Conservation (phyloP, 2,329 filamentous ascomycete genomes). For the Mycosphaerelloides madeirae region DNA sequence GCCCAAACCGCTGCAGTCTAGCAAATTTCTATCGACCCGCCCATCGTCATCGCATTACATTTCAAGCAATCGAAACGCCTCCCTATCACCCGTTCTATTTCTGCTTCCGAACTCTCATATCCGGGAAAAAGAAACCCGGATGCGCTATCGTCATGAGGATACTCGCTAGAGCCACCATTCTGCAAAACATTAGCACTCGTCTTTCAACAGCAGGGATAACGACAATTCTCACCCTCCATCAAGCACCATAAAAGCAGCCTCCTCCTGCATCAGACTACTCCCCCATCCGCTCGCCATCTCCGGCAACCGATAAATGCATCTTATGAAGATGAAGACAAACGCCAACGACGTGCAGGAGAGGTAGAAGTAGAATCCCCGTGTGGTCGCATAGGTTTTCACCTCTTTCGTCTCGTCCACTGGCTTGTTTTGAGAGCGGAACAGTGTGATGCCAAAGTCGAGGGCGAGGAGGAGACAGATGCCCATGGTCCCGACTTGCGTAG, state of each 20-base stretch:
- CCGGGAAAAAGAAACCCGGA: constrained; percentile 43
- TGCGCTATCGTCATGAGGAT: constrained; percentile 41
- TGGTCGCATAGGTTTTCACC: constrained; percentile 1
- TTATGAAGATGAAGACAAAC: constrained; percentile 60
- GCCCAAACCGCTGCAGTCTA: no score
- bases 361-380: constrained; percentile 49
- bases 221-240: constrained; percentile 36
- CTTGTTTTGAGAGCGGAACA: constrained; percentile 1
- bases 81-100: no score
- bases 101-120: constrained; percentile 4
- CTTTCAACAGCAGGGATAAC: no score
- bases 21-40: no score
- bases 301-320: constrained; percentile 58
- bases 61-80: no score
- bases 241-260: constrained; percentile 45
- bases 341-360: constrained; percentile 52
- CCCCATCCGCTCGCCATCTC: constrained; percentile 51
- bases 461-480: constrained; percentile 39
- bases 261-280: constrained; percentile 43
- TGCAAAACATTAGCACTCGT: background rate
- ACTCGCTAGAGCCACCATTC: constrained; percentile 42
- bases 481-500: constrained; percentile 43
- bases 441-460: constrained; percentile 36
- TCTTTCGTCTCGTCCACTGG: background rate
- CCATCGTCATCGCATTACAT: no score